phyloP scores from a whole-genome alignment of 352 stramenopile species.

The Pythium folliculosum region DNA sequence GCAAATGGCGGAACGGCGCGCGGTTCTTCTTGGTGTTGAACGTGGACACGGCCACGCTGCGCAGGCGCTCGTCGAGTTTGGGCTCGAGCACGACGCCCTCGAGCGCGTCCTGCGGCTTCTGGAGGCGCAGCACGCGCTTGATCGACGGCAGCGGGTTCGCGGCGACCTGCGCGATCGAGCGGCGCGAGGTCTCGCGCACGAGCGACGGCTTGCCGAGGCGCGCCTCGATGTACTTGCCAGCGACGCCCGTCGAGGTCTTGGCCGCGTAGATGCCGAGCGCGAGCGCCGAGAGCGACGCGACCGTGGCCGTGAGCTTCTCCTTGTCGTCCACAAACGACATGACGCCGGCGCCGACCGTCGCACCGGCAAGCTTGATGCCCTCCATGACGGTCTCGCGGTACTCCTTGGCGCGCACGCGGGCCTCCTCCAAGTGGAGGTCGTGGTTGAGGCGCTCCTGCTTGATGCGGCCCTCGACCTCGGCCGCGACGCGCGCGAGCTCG shows the following conservation, averaged over 20 bases:
- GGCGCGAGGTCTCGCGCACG: constrained; percentile 95
- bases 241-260: constrained; percentile 91
- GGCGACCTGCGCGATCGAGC: constrained; percentile 81
- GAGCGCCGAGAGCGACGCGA: constrained; percentile 92
- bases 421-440: constrained; percentile 97
- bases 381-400: constrained; percentile 88
- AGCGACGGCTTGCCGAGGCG: constrained; percentile 95
- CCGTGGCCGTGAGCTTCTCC: constrained; percentile 87
- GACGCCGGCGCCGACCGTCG: constrained; percentile 93
- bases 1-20: constrained; percentile 97
- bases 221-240: constrained; percentile 93
- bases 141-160: constrained; percentile 91
- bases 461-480: constrained; percentile 93
- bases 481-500: constrained; percentile 95
- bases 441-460: constrained; percentile 98
- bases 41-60: constrained; percentile 22
- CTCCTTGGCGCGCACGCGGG: constrained; percentile 91
- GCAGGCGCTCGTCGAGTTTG: constrained; percentile 93
- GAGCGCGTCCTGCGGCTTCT: constrained; percentile 91
- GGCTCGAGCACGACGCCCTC: constrained; percentile 96
- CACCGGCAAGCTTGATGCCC: constrained; percentile 93
- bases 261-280: constrained; percentile 97
- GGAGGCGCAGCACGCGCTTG: constrained; percentile 89
- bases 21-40: constrained; percentile 93
- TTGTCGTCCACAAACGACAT: constrained; percentile 42